Evolutionary conservation across 306 rosid genomes (phyloP), one percentile per base, ranked within the genome.

Genomic region (Gleditsia sinensis): DNA sequence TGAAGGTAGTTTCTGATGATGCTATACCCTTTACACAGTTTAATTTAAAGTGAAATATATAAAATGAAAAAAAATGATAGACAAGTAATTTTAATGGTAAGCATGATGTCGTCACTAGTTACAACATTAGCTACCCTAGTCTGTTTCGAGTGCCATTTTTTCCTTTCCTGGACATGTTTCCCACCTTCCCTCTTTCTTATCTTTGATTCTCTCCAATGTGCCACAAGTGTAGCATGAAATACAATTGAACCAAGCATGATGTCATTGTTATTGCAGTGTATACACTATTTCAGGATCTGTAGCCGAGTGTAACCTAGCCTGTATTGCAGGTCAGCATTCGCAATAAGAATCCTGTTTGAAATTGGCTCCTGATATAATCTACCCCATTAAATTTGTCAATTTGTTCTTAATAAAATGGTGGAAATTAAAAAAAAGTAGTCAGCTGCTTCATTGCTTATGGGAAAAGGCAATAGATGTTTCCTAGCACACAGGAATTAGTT

Each of bases 281-380:
- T 33, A 37, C 4, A 49, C 19, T 50, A 7, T 1, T 21, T 48
- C 10, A 9, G 19, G 49, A 69, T 48, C 16, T 48, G 46, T 20
- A 51, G 49, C 61, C 32, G 39, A 28, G 28, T 33, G 17, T 11
- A 11, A 43, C 28, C 61, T 51, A 50, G 13, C 30, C 33, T 71
- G 27, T 6, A 55, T 65, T 42, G 23, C 65, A 30, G 30, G 42
- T 58, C 33, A 32, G 24, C 42, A 32, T 58, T 58, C 56, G 63
- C 54, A 53, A 46, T 53, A 65, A 54, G 55, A 63, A 36, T 62
- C 56, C 42, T 65, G 46, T 65, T 54, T 64, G 23, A 23, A 9
- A 43, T 30, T 42, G 23, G 39, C 24, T 61, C 36, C 28, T 33
- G 42, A 7, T 14, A 9, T 11, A 34, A 30, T 13, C 7, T 34